A percentile compares a stretch with the other conserved stretches of the same genome.
phyloP scores from a whole-genome alignment of 352 stramenopile species.

The Phytophthora quininea region DNA sequence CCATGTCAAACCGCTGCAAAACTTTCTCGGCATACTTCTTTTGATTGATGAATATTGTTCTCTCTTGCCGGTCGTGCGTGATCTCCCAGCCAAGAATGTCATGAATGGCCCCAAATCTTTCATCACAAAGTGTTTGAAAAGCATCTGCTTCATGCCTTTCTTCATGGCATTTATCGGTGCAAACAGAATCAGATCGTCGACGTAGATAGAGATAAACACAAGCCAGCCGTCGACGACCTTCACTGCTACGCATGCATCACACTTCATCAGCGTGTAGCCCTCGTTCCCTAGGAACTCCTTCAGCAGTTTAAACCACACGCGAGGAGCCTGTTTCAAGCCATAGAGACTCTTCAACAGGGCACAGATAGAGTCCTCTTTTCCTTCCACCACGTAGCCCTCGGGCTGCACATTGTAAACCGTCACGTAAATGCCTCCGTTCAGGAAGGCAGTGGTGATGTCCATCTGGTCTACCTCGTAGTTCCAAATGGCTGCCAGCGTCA shows the following conservation, averaged over 20 bases:
- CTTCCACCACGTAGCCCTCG: conserved; percentile 1
- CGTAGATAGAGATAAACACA: conserved; percentile 30
- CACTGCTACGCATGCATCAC: conserved; percentile 25
- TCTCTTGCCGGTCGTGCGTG: conserved; percentile 2
- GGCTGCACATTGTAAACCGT: conserved; percentile 9
- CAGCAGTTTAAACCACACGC: conserved; percentile 30
- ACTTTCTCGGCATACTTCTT: conserved; percentile 19
- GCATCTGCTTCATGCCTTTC: conserved; percentile 15
- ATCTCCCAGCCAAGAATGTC: conserved; percentile 35
- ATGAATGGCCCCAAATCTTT: conserved; percentile 26
- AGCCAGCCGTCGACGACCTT: conserved; percentile 12
- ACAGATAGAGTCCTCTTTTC: conserved; percentile 13
- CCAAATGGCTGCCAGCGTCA: conserved; percentile 1
- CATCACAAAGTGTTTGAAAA: conserved; percentile 19
- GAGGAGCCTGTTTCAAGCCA: conserved; percentile 13
- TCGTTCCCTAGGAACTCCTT: conserved; percentile 18
- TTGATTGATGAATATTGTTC: conserved; percentile 21
- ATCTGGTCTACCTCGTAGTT: not conserved
- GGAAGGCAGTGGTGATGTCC: conserved; percentile 9
- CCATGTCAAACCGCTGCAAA: conserved; percentile 19
- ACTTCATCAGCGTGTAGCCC: conserved; percentile 19
- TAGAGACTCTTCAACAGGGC: conserved; percentile 9
- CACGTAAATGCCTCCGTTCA: conserved; percentile 7
- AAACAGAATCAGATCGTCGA: conserved; percentile 33
- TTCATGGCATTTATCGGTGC: conserved; percentile 18